Evolutionary conservation across 345 rosid genomes (phyloP).

Genomic region (Eucalyptus albens): DNA sequence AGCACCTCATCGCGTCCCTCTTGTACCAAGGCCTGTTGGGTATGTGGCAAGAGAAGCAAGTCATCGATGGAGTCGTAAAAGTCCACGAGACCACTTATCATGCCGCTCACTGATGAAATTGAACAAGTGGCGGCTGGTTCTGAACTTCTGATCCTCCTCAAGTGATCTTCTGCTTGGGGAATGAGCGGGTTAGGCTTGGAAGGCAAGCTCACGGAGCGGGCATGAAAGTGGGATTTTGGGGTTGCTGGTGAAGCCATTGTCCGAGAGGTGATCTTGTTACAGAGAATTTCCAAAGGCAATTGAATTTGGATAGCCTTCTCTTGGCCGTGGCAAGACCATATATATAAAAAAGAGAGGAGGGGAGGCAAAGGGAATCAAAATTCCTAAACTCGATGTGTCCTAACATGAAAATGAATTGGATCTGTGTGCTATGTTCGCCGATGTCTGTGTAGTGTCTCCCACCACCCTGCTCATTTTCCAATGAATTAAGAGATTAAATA

Average conservation of each 20-base stretch:
- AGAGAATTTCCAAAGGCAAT: background rate
- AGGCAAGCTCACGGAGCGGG: background rate
- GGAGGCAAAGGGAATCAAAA: background rate
- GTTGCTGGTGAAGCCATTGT: background rate
- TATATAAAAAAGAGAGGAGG: background rate
- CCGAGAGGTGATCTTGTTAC: background rate
- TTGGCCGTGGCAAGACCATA: background rate
- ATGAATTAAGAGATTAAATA: background rate
- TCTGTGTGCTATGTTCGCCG: background rate
- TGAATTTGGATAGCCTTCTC: background rate
- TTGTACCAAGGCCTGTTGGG: background rate
- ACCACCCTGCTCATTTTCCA: background rate
- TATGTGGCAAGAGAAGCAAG: slow-evolving; percentile 4
- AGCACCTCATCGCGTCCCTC: background rate
- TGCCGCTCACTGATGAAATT: background rate
- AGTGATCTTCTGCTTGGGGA: background rate
- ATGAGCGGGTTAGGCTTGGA: slow-evolving; percentile 5
- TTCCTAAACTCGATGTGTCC: background rate
- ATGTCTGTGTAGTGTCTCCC: background rate
- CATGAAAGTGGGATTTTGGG: background rate
- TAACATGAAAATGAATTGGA: background rate
- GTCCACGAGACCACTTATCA: background rate
- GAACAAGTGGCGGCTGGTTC: background rate
- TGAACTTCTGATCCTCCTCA: background rate
- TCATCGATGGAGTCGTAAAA: slow-evolving; percentile 6